These are phyloP conservation scores for Cryptococcus jaspeensis DNA, from an alignment of 1,284 basidiomycete species.

Conservation along the genomic window DNA sequence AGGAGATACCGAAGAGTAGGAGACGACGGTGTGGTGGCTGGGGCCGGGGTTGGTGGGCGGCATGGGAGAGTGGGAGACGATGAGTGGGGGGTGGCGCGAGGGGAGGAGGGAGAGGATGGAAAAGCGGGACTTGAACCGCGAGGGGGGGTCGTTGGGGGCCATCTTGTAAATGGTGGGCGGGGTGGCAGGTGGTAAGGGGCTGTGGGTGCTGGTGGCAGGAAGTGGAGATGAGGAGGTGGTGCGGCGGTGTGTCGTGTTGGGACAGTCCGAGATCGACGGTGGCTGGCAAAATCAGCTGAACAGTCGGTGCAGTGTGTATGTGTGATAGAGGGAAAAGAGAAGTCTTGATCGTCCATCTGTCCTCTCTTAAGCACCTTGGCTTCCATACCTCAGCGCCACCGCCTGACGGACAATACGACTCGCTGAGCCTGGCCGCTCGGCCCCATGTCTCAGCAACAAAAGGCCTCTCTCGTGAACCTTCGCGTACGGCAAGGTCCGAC, in stretches of 20 bases:
- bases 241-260: no score
- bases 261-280: no score
- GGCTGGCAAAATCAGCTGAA: no score
- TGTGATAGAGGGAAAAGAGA: no score
- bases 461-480: no score
- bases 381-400: neutral
- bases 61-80: slow-evolving; percentile 20
- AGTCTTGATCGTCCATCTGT: no score
- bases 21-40: slow-evolving; percentile 21
- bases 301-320: no score
- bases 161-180: neutral
- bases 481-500: no score
- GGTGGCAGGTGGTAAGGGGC: no score
- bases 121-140: slow-evolving; percentile 39
- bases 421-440: neutral
- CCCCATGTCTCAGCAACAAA: no score
- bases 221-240: no score
- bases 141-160: slow-evolving; percentile 7
- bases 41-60: slow-evolving; percentile 16
- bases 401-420: neutral
- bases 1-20: slow-evolving; percentile 18
- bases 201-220: no score
- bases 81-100: slow-evolving; percentile 35
- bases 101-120: slow-evolving; percentile 38
- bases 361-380: neutral